Conservation (phyloP, 2,329 filamentous ascomycete genomes). For the Aspergillus caelatus region DNA sequence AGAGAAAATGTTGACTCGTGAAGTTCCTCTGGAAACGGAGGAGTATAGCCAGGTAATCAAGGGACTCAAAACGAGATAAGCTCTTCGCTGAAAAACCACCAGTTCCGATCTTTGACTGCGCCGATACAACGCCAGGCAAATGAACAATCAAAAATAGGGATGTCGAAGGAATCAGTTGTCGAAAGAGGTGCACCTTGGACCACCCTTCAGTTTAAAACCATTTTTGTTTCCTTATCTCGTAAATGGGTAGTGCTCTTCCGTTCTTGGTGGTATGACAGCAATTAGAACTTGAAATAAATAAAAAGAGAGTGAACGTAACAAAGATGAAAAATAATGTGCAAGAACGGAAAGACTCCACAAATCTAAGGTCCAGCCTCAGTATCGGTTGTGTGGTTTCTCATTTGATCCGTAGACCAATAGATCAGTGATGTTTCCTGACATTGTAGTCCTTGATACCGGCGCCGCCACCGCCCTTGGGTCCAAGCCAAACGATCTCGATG, state of each 20-base stretch:
- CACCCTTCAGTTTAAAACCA: constrained; percentile 8
- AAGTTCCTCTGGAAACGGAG: constrained; percentile 6
- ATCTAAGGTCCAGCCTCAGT: constrained; percentile 39
- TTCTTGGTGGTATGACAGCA: constrained; percentile 10
- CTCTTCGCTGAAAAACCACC: constrained; percentile 32
- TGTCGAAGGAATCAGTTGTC: constrained; percentile 26
- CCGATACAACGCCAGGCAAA: constrained; percentile 43
- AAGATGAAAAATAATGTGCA: constrained; percentile 39
- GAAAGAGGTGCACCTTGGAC: constrained; percentile 17
- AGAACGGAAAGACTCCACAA: constrained; percentile 33
- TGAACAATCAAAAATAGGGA: constrained; percentile 34
- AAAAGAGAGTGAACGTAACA: constrained; percentile 19
- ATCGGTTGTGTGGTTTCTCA: constrained; percentile 26
- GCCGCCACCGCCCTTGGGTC: constrained; percentile 41
- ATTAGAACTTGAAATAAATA: constrained; percentile 14
- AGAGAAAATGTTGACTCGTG: constrained; percentile 20
- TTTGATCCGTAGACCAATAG: constrained; percentile 17
- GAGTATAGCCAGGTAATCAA: constrained; percentile 18
- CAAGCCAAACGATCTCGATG: constrained; percentile 49
- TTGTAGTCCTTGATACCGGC: constrained; percentile 36
- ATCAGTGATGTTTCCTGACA: constrained; percentile 33
- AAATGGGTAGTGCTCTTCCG: constrained; percentile 10
- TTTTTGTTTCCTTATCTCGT: constrained; percentile 13
- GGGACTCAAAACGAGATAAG: constrained; percentile 18
- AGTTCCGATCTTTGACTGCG: constrained; percentile 34